Percentiles rank a stretch among this genome's conserved stretches.
phyloP scores from a whole-genome alignment of 1,284 basidiomycete species.

The Tilletia horrida region DNA sequence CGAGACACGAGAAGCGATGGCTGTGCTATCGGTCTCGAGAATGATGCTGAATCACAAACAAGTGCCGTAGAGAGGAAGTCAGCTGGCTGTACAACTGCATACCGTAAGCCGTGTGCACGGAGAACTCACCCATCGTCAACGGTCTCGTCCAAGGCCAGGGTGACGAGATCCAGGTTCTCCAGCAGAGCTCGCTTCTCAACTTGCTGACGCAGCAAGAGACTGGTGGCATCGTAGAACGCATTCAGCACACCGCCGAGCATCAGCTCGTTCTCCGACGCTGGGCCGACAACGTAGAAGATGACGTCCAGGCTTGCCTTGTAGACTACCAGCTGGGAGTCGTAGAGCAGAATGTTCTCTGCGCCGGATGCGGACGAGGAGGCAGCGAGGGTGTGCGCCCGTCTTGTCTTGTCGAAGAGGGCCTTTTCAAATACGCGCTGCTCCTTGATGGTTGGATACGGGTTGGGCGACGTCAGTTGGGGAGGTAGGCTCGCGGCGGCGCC shows the following conservation, averaged over 20 bases:
- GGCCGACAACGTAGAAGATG: conserved; percentile 88
- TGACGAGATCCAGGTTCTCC: conserved; percentile 89
- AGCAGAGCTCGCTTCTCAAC: conserved; percentile 92
- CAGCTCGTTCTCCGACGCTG: conserved; percentile 85
- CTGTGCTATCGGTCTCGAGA: conserved; percentile 90
- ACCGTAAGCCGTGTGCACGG: not conserved
- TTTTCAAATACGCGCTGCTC: conserved; percentile 96
- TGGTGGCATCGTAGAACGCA: conserved; percentile 81
- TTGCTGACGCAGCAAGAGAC: conserved; percentile 80
- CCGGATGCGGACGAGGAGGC: conserved; percentile 11
- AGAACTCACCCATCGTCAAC: conserved; percentile 87
- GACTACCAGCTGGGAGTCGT: conserved; percentile 83
- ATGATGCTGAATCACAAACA: conserved; percentile 68
- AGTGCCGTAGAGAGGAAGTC: not conserved
- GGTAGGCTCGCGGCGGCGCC: conserved; percentile 16
- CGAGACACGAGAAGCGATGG: conserved; percentile 91
- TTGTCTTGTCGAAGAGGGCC: conserved; percentile 79
- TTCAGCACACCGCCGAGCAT: conserved; percentile 83
- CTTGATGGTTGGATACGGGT: conserved; percentile 71
- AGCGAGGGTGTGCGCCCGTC: conserved; percentile 23
- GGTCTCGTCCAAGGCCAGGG: conserved; percentile 92
- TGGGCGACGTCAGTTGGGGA: conserved; percentile 53
- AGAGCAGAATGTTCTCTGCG: conserved; percentile 77
- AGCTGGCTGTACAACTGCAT: not conserved
- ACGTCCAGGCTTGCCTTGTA: conserved; percentile 93